Percentiles rank a stretch among this genome's conserved stretches.
phyloP scores from a whole-genome alignment of 768 basidiomycete species.

The Sistotremastrum suecicum region DNA sequence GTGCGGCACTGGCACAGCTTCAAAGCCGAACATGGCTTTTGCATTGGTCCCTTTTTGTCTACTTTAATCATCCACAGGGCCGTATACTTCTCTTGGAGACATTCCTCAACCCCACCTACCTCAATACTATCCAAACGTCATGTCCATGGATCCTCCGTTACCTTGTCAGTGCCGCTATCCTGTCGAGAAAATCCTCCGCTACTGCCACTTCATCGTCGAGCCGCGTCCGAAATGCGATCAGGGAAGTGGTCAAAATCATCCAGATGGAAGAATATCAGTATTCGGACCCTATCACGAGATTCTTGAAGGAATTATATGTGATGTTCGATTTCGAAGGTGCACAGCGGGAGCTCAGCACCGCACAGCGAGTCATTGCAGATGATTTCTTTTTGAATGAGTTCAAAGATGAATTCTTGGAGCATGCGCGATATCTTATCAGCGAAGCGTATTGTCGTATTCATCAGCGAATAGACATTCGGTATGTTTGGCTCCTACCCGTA shows the following conservation, averaged over 20 bases:
- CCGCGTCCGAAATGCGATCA: constrained; percentile 76
- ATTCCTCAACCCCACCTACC: constrained; percentile 91
- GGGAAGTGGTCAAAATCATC: constrained; percentile 86
- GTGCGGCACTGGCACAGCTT: constrained; percentile 72
- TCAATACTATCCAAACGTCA: constrained; percentile 96
- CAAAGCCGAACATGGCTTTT: constrained; percentile 94
- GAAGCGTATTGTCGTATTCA: constrained; percentile 98
- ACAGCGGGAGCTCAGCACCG: constrained; percentile 62
- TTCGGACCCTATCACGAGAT: constrained; percentile 82
- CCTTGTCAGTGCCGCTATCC: constrained; percentile 83
- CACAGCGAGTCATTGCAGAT: constrained; percentile 70
- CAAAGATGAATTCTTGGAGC: constrained; percentile 90
- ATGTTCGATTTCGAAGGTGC: constrained; percentile 97
- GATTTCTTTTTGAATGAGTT: constrained; percentile 93
- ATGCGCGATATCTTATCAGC: constrained; percentile 88
- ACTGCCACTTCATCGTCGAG: constrained; percentile 37
- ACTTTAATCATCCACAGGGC: constrained; percentile 91
- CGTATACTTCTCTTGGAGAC: constrained; percentile 88
- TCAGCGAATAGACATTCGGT: constrained; percentile 82
- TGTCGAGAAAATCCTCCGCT: constrained; percentile 64
- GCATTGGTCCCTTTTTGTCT: constrained; percentile 97
- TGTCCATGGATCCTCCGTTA: constrained; percentile 93
- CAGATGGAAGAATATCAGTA: constrained; percentile 96
- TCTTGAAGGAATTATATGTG: constrained; percentile 86
- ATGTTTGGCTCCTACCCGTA: constrained; percentile 10